phyloP scores from a whole-genome alignment of 768 basidiomycete genomes.

The Auriscalpium microsporum region DNA sequence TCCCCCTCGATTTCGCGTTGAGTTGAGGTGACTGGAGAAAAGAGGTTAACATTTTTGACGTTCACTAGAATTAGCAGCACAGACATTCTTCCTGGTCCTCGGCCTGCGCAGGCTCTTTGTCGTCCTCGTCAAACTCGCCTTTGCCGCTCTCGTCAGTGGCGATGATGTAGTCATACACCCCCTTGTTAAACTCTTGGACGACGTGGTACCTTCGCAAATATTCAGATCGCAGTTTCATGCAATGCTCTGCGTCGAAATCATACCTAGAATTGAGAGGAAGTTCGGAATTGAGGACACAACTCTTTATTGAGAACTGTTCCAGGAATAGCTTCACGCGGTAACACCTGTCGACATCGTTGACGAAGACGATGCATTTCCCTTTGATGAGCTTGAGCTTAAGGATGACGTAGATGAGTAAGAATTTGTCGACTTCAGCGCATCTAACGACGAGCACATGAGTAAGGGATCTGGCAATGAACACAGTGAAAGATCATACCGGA shows the following conservation, averaged over 20 bases:
- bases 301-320: conserved; percentile 94
- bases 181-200: conserved; percentile 98
- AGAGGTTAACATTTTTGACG: background rate
- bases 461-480: conserved; percentile 2
- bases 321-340: conserved; percentile 97
- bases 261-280: conserved; percentile 89
- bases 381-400: conserved; percentile 93
- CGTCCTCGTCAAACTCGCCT: conserved; percentile 41
- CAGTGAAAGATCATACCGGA: conserved; percentile 40
- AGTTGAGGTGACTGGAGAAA: conserved; percentile 37
- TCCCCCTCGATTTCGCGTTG: conserved; percentile 31
- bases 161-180: conserved; percentile 97
- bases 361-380: conserved; percentile 95
- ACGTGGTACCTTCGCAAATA: conserved; percentile 66
- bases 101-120: conserved; percentile 33
- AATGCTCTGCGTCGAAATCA: background rate
- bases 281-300: conserved; percentile 93
- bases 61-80: conserved; percentile 13
- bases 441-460: conserved; percentile 24
- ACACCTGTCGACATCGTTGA: conserved; percentile 89
- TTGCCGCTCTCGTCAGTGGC: conserved; percentile 86
- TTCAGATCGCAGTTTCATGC: conserved; percentile 1
- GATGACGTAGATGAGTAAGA: conserved; percentile 91
- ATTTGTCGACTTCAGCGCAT: conserved; percentile 94
- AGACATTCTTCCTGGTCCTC: conserved; percentile 29